Conservation (phyloP, 1,139 yeast genomes). For the Candida labiduridarum region DNA sequence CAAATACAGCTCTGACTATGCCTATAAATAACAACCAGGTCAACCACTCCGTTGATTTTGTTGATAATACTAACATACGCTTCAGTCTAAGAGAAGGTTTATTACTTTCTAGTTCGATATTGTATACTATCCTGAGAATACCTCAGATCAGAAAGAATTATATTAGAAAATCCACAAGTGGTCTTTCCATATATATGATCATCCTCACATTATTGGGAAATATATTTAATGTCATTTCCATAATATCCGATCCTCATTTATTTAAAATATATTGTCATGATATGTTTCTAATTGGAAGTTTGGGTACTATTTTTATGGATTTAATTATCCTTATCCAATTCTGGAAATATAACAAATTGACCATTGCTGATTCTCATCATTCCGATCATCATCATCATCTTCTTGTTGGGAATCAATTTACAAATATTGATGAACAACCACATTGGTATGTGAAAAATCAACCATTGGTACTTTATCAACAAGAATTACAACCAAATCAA, state of each 20-base stretch:
- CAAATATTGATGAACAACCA: constrained; percentile 24
- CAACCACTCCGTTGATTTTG: not conserved
- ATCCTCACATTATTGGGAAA: constrained; percentile 42
- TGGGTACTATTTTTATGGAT: constrained; percentile 42
- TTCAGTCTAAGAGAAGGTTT: not conserved
- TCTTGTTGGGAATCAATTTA: not conserved
- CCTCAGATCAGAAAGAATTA: constrained; percentile 67
- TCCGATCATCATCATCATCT: not conserved
- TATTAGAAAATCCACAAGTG: constrained; percentile 33
- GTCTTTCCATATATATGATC: constrained; percentile 39
- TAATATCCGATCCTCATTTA: constrained; percentile 28
- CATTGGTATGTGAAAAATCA: constrained; percentile 38
- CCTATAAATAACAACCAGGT: not conserved
- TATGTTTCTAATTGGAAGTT: constrained; percentile 38
- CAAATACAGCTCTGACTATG: not conserved
- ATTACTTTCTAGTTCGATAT: not conserved
- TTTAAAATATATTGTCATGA: constrained; percentile 1
- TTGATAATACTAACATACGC: not conserved
- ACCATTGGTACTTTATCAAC: constrained; percentile 19
- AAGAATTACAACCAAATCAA: constrained; percentile 7
- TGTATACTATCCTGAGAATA: constrained; percentile 55
- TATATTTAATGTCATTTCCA: constrained; percentile 36
- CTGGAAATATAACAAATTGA: constrained; percentile 23
- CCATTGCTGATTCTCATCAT: not conserved
- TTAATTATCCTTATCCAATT: constrained; percentile 35